Base-by-base conservation (phyloP, 1,139 yeast species). In the Protomyces inouyei region DNA sequence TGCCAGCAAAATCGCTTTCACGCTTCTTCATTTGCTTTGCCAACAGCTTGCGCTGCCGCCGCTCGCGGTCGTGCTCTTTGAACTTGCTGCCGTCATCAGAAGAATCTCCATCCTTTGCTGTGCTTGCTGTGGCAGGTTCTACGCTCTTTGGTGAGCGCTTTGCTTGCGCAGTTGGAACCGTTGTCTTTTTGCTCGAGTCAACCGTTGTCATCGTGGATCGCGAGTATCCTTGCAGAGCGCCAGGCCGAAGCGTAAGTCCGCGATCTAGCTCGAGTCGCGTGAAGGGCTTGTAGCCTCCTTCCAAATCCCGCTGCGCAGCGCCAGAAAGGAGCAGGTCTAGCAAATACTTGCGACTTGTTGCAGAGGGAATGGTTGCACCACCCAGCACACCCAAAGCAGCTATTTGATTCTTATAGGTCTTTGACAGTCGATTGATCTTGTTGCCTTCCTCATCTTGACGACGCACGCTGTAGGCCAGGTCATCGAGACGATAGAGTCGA, bases 391-490 rank as follows among this genome's bases (percentile, higher is more conserved):
- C 57, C 18, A 59, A 23, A 18, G 52, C 63, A 16, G 35, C 28
- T 12, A 59, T 53, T 18, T 59, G 63, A 32, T 59, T 59, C 63
- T 59, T 59, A 57, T 59, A 59, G 36, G 63, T 59, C 57, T 59
- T 59, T 37, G 53, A 52, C 45, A 40, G 36, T 16, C 54, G 40
- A 23, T 59, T 59, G 37, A 59, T 52, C 57, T 64, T 64, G 38
- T 57, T 57, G 10, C 65, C 65, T 35, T 37, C 55, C 14, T 55
- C 57, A 21, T 64, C 65, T n/a, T 51, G 48, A n/a, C 65, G 63
- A 36, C 61, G 61, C 25, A 64, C 65, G 10, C 65, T 60, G 14
- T 48, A 54, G 25, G 65, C 65, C 18, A 64, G 46, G 12, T 52
- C 46, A 37, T 52, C 55, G 43, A 64, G 63, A 3, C 59, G 57